Percentiles rank a stretch among this genome's conserved stretches.
These are phyloP conservation scores for Fraxinus excelsior DNA, from an alignment of 257 asterid genomes.

Conservation along the genomic window DNA sequence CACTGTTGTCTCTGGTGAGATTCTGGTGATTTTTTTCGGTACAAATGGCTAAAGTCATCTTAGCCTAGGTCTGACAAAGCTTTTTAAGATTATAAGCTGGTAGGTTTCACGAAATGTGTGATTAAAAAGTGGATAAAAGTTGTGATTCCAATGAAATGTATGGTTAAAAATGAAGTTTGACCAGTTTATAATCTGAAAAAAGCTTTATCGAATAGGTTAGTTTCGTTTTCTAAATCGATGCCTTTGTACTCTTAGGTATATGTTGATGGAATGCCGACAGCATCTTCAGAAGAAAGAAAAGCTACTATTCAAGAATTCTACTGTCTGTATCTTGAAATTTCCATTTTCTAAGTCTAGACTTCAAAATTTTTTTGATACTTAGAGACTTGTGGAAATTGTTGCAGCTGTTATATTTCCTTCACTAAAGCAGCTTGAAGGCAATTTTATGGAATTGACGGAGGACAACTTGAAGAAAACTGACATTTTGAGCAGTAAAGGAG, in stretches of 20 bases:
- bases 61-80: too few relatives aligned
- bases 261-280: constrained; percentile 58
- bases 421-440: constrained; percentile 60
- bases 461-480: constrained; percentile 29
- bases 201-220: neutral
- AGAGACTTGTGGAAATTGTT: constrained; percentile 12
- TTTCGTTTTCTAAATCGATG: neutral
- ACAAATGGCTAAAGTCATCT: too few relatives aligned
- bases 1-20: too few relatives aligned
- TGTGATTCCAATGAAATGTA: too few relatives aligned
- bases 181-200: too few relatives aligned
- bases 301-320: constrained; percentile 63
- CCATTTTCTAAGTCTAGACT: neutral
- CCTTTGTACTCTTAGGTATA: constrained; percentile 40
- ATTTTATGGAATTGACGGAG: constrained; percentile 39
- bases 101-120: too few relatives aligned
- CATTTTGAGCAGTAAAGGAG: constrained; percentile 7
- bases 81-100: too few relatives aligned
- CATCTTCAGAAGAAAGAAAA: constrained; percentile 37
- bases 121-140: too few relatives aligned
- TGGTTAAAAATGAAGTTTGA: too few relatives aligned
- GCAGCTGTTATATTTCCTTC: constrained; percentile 73
- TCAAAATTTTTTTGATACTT: neutral
- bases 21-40: too few relatives aligned
- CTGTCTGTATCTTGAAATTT: constrained; percentile 29